Base-by-base conservation (phyloP, 352 stramenopile species). In the Phytophthora crassamura region DNA sequence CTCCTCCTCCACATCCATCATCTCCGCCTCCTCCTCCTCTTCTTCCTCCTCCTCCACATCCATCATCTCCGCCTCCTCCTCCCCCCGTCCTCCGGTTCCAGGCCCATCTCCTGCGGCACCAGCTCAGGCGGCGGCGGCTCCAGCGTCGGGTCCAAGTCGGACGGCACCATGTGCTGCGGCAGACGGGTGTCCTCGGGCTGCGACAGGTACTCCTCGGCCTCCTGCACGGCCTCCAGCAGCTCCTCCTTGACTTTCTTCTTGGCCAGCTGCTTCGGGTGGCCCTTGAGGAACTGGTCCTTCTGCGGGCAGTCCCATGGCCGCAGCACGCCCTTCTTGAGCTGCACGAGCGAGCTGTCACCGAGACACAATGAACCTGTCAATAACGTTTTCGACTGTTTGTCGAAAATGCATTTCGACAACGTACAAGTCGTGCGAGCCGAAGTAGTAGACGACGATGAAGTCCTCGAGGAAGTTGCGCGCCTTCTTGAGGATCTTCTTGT, bases 381-480 rank as follows among this genome's bases (percentile, higher is more conserved):
- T n/a, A 43, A 22, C 20, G n/a, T 33, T 51, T 16, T n/a, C n/a
- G n/a, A n/a, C n/a, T n/a, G 22, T 28, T 28, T 28, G 22, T 28
- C 22, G 22, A 28, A 28, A 28, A 28, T 28, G 22, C 22, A 28
- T 2, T 28, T 28, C 4, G 22, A 4, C 59, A 6, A 75, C 82
- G 69, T 89, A 95, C 86, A 95, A 95, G 52, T 91, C 65, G 35
- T 91, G 75, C 20, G 80, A 91, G 49, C 85, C 85, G 54, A 95
- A 95, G 72, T 89, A 95, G 54, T 95, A 95, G 10, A 95, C 87
- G 52, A 95, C 54, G 16, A 75, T 79, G 58, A 78, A 95, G 64
- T 93, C 72, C 12, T 80, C 67, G 2, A 79, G 81, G 59, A 91
- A 93, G 59, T 91, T 77, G 7, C 79, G 72, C 48, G 85, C 82